phyloP scores from a whole-genome alignment of 2,329 filamentous ascomycete genomes.

The Neodidymelliopsis sp. region DNA sequence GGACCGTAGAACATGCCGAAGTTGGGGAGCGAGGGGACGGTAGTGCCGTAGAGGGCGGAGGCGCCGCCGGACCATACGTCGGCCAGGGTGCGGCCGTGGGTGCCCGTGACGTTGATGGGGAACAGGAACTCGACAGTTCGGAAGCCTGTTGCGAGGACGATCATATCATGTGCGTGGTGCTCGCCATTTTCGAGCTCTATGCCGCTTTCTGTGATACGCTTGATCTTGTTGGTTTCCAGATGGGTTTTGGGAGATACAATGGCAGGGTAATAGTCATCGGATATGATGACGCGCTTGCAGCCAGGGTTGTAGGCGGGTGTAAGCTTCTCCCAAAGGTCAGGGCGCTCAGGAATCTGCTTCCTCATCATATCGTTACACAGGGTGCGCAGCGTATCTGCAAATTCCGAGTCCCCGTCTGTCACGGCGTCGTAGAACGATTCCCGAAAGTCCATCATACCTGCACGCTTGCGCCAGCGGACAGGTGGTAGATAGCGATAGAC shows the following conservation, averaged over 20 bases:
- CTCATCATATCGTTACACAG: conserved; percentile 52
- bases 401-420: conserved; percentile 50
- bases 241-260: conserved; percentile 57
- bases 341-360: conserved; percentile 56
- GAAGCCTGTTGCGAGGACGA: conserved; percentile 68
- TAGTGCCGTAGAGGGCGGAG: conserved; percentile 59
- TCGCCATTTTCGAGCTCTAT: conserved; percentile 55
- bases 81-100: conserved; percentile 51
- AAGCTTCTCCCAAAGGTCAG: conserved; percentile 61
- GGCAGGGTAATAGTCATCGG: conserved; percentile 64
- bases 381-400: conserved; percentile 53
- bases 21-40: conserved; percentile 61
- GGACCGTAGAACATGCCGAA: conserved; percentile 67
- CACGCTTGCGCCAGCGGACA: conserved; percentile 59
- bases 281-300: conserved; percentile 63
- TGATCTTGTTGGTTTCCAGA: conserved; percentile 61
- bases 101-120: conserved; percentile 62
- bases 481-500: conserved; percentile 61
- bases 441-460: conserved; percentile 62
- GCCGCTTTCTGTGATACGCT: conserved; percentile 55
- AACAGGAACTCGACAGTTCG: conserved; percentile 66
- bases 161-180: conserved; percentile 61
- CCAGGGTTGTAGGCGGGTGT: conserved; percentile 63
- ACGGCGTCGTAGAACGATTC: conserved; percentile 58
- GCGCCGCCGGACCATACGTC: conserved; percentile 65